Evolutionary conservation across 176 grass and related monocot species (phyloP).

Genomic region (Poa annua): DNA sequence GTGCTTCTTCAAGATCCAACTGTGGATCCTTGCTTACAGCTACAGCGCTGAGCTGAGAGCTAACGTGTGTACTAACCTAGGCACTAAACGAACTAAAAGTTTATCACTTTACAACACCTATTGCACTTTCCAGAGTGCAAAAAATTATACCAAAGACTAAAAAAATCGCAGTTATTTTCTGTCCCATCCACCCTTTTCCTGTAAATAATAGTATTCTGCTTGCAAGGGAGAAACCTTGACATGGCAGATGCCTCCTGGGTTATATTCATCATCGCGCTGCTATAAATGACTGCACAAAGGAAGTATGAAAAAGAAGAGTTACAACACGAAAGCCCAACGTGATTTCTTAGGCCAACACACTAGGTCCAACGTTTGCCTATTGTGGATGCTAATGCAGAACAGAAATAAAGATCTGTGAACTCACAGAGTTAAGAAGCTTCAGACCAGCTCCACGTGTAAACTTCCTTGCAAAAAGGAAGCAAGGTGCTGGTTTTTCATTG

Average conservation of each 20-base stretch:
- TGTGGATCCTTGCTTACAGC: neutral
- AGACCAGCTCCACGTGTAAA: conserved; percentile 81
- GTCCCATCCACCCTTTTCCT: conserved; percentile 22
- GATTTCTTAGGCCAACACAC: conserved; percentile 12
- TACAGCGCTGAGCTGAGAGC: conserved; percentile 30
- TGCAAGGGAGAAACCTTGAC: conserved; percentile 37
- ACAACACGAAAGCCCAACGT: neutral
- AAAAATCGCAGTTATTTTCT: conserved; percentile 21
- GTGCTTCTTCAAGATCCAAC: conserved; percentile 30
- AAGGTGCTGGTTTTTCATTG: conserved; percentile 71
- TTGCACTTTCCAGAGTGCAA: conserved; percentile 35
- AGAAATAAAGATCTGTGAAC: conserved; percentile 23
- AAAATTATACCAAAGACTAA: conserved; percentile 30
- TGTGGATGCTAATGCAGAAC: neutral
- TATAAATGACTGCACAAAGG: conserved; percentile 51
- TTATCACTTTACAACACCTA: conserved; percentile 41
- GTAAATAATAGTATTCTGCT: conserved; percentile 36
- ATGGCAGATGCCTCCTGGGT: conserved; percentile 11
- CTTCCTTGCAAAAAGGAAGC: conserved; percentile 98
- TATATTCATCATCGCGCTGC: conserved; percentile 51
- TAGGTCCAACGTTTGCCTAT: neutral
- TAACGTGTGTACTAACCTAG: conserved; percentile 42
- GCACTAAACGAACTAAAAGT: conserved; percentile 25
- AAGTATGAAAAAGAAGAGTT: conserved; percentile 8
- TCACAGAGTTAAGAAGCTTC: conserved; percentile 83